phyloP scores from a whole-genome alignment of 306 rosid genomes.

The Coriaria nepalensis region DNA sequence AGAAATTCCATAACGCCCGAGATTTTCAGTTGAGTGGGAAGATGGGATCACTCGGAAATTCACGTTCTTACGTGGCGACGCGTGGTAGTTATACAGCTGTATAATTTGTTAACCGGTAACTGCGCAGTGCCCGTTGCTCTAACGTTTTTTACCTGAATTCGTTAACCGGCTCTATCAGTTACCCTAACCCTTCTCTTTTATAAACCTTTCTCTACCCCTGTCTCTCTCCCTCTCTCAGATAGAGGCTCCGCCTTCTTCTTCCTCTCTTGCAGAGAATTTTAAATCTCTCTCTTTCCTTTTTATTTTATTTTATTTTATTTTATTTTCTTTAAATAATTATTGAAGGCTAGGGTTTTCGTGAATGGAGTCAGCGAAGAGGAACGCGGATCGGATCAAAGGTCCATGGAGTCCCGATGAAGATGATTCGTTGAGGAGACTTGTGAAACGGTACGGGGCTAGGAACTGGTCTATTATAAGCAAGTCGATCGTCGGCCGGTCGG shows the following conservation, averaged over 20 bases:
- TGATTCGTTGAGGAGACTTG: constrained; percentile 23
- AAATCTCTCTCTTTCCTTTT: not conserved
- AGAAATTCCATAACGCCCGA: constrained; percentile 12
- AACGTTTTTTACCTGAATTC: constrained; percentile 18
- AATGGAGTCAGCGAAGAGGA: constrained; percentile 18
- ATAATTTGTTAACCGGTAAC: constrained; percentile 19
- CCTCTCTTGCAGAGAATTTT: constrained; percentile 1
- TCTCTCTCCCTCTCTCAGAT: not conserved
- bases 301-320: not conserved
- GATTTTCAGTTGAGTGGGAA: constrained; percentile 12
- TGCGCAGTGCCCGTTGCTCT: constrained; percentile 20
- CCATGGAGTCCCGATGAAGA: constrained; percentile 55
- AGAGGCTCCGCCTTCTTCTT: not conserved
- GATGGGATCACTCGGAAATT: constrained; percentile 12
- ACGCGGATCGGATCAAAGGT: constrained; percentile 34
- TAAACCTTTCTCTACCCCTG: constrained; percentile 13
- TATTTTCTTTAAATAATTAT: not conserved
- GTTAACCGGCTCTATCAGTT: constrained; percentile 33
- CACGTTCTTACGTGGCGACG: constrained; percentile 23
- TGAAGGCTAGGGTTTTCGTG: constrained; percentile 4
- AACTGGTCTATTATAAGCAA: constrained; percentile 38
- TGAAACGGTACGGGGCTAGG: constrained; percentile 29
- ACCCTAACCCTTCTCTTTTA: constrained; percentile 29
- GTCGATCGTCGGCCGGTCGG: constrained; percentile 37
- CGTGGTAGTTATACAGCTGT: constrained; percentile 28